These are phyloP conservation scores for Coniochaeta sp. DNA, from an alignment of 2,329 filamentous ascomycete species.

Conservation along the genomic window DNA sequence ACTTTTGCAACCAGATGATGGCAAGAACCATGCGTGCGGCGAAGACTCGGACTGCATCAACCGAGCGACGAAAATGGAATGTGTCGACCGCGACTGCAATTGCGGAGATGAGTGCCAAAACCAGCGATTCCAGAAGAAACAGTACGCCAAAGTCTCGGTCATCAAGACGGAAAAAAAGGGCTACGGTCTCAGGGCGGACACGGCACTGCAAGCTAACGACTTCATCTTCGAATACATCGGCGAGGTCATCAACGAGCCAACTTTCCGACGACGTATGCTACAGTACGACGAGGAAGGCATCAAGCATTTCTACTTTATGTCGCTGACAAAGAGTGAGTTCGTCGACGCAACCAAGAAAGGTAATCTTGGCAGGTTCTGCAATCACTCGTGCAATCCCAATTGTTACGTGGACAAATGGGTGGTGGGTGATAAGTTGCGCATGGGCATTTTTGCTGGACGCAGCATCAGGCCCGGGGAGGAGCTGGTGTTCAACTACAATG, in stretches of 20 bases:
- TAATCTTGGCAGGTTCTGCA: conserved; percentile 94
- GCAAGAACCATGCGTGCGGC: conserved; percentile 76
- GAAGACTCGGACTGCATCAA: conserved; percentile 99
- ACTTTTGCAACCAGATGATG: conserved; percentile 37
- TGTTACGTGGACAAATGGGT: conserved; percentile 99
- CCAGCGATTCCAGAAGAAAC: conserved; percentile 83
- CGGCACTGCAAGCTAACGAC: conserved; percentile 69
- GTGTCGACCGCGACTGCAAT: conserved; percentile 71
- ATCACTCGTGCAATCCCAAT: conserved; percentile 97
- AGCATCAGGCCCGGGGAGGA: conserved; percentile 84
- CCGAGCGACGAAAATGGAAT: conserved; percentile 96
- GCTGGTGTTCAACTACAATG: conserved; percentile 98
- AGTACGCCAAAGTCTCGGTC: conserved; percentile 86
- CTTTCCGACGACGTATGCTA: conserved; percentile 82
- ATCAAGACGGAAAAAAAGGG: conserved; percentile 99
- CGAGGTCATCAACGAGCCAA: conserved; percentile 90
- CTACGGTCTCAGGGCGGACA: conserved; percentile 79
- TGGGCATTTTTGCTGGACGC: conserved; percentile 95
- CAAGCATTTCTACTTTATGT: conserved; percentile 99
- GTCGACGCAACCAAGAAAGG: conserved; percentile 96
- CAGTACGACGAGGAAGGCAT: conserved; percentile 95
- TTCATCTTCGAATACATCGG: conserved; percentile 99
- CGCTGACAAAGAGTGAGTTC: conserved; percentile 90
- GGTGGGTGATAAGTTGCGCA: conserved; percentile 90
- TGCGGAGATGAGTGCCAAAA: conserved; percentile 88